Evolutionary conservation across 2,329 filamentous ascomycete genomes (phyloP), one percentile per base, ranked within the genome.

Genomic region (Fonsecaea multimorphosa): DNA sequence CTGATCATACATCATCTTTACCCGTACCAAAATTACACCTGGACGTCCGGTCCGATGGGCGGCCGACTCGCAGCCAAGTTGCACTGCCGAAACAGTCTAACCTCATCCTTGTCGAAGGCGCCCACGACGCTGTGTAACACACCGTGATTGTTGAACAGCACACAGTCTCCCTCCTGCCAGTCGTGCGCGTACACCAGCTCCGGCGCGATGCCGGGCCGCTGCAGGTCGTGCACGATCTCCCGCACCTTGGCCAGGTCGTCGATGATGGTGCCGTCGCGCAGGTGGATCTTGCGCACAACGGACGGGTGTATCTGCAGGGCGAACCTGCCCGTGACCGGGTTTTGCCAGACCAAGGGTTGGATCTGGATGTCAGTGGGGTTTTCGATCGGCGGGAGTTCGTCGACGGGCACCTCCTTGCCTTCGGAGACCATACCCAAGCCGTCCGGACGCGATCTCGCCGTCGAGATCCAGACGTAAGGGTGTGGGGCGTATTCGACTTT

Each of bases 381-480:
- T 19, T 91, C 87, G 67, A 92, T 81, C 1, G 85, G 82, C 1
- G 91, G 90, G 0, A 93, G 82, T 3, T 89, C 83, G 2, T 78
- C 77, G 0, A 81, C 58, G 0, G 86, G 75, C 0, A 92, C 80
- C 72, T 93, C 91, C 36, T 83, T 82, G 54, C 81, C 84, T 64
- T 91, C 87, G 0, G 87, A 89, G 29, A 89, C 79, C 63, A 93
- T 78, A n/a, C 91, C 91, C 0, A 93, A 84, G 0, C 91, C 91
- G 58, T 87, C 86, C 6, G 89, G 81, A 16, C 85, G 86, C 44
- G 89, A 88, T 72, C 85, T 86, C 53, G 90, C 89, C 27, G 81
- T 76, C 64, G 84, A 87, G 89, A 93, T 93, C 91, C 91, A 94
- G 68, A 93, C 86, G 76, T 93, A 93, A 4, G 91, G 91, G 72